Evolutionary conservation across 2,329 filamentous ascomycete genomes (phyloP), one percentile per base, ranked within the genome.

Genomic region (Thelonectria discophora): DNA sequence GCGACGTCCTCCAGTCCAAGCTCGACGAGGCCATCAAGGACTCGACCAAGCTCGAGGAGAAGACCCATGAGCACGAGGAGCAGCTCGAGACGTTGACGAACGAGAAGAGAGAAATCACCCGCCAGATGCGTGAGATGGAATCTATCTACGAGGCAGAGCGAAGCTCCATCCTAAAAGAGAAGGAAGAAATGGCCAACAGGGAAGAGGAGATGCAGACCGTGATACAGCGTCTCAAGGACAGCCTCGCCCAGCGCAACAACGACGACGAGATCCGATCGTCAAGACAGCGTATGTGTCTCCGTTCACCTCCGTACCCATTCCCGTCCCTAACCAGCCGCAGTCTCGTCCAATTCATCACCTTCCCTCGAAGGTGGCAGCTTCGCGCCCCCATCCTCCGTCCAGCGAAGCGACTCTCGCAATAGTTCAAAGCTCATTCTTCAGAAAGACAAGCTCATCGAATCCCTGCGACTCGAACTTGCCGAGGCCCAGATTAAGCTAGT

Each of bases 381-480:
- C 73, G 94, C 94, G 9, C 94, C 94, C 13, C 91, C 93, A 1
- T 90, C 90, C 15, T 93, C 92, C 4, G 79, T 97, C 55, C 89
- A 94, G 71, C 90, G 93, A 66, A 97, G 92, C 82, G 92, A 96
- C 71, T 97, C 93, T 34, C 87, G 91, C 65, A 96, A 92, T 76
- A 94, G 91, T 77, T 96, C 93, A 13, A 96, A 94, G 77, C 83
- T 97, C 54, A 86, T 98, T 52, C 84, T 96, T 69, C 94, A 98
- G 76, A 99, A 98, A 77, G 95, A 99, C 79, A 95, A 96, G 79
- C 83, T 97, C 61, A 98, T 99, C 70, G 94, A 98, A 76, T 93
- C 91, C 11, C 83, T 99, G 64, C 88, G 94, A 58, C 86, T 98
- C 24, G 95, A 99, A 76, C 85, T 99, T 50, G 94, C 95, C 45